Percentiles rank a stretch among this genome's conserved stretches.
Conservation (phyloP, 139 green algal genomes). For the Volvox reticuliferus region DNA sequence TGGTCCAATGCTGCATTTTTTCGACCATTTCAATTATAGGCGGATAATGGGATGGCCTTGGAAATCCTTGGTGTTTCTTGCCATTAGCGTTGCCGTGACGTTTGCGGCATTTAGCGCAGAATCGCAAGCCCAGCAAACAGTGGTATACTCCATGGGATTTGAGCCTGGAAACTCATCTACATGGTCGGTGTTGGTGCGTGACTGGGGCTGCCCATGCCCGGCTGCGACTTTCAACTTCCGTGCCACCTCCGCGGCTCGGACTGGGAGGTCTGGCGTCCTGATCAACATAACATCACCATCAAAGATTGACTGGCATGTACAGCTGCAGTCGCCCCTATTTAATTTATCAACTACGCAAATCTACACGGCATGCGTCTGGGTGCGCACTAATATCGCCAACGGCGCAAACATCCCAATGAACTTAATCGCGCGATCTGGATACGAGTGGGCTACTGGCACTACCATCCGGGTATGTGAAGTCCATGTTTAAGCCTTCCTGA, state of each 20-base stretch:
- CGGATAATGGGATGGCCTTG: no score
- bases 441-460: neutral
- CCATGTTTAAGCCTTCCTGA: neutral
- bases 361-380: constrained; percentile 15
- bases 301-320: neutral
- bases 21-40: no score
- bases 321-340: neutral
- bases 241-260: neutral
- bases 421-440: neutral
- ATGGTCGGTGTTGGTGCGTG: neutral
- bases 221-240: neutral
- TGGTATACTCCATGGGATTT: neutral
- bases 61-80: no score
- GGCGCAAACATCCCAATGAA: neutral
- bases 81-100: no score
- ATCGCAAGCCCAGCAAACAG: neutral
- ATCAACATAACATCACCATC: neutral
- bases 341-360: neutral
- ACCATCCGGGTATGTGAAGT: neutral
- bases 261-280: neutral
- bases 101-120: neutral
- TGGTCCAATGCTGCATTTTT: no score
- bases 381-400: neutral
- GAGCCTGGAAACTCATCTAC: neutral
- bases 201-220: neutral